Conservation (phyloP, 805 yeast species). For the Ogataea ramenticola region DNA sequence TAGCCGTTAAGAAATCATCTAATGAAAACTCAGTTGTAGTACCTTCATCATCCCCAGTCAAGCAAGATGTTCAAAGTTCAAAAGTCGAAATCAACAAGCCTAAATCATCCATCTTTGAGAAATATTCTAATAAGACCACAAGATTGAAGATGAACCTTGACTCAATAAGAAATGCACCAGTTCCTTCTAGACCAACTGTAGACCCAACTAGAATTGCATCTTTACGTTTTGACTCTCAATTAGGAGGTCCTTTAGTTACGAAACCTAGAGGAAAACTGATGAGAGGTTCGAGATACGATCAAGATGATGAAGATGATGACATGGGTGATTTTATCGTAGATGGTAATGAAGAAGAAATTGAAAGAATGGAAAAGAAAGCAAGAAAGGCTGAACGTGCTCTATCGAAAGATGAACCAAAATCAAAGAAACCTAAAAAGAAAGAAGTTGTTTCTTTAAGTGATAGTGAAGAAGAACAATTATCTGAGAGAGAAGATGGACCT, state of each 20-base stretch:
- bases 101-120: constrained; percentile 35
- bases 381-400: constrained; percentile 11
- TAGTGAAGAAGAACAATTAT: constrained; percentile 7
- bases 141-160: constrained; percentile 6
- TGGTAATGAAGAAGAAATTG: constrained; percentile 21
- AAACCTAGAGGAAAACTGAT: constrained; percentile 7
- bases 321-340: constrained; percentile 30
- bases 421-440: constrained; percentile 31
- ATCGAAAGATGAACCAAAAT: constrained; percentile 43
- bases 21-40: constrained; percentile 1
- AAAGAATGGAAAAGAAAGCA: constrained; percentile 12
- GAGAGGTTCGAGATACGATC: constrained; percentile 13
- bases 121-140: constrained; percentile 22
- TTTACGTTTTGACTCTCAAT: neutral
- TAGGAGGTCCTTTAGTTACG: neutral
- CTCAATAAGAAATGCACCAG: neutral
- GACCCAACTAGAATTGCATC: neutral
- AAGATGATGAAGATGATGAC: constrained; percentile 40
- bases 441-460: constrained; percentile 14
- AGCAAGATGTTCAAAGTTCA: constrained; percentile 18
- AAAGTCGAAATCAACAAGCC: constrained; percentile 34
- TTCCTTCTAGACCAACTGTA: neutral
- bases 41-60: constrained; percentile 12
- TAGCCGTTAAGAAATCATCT: neutral
- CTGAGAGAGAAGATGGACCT: constrained; percentile 6